Conservation (phyloP, 169 alveolate species). For the Eimeria tenella region DNA sequence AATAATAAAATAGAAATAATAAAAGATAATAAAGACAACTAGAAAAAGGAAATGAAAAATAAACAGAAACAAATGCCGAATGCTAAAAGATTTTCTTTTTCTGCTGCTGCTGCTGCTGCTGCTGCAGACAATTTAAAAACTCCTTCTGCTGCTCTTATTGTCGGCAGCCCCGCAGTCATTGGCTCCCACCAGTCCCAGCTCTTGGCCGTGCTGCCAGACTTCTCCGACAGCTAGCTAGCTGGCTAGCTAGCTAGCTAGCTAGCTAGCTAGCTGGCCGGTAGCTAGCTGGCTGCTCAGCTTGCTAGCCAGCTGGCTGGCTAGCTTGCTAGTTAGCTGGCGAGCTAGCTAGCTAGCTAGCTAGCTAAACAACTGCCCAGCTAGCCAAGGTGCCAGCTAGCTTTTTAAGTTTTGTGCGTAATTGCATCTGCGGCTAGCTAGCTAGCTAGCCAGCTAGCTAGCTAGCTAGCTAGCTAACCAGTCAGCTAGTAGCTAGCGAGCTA, state of each 20-base stretch:
- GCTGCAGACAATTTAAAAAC: slow-evolving; percentile 1
- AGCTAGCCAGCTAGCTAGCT: neutral
- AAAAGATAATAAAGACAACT: neutral
- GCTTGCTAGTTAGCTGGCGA: neutral
- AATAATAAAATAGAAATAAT: too few species aligned
- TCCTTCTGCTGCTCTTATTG: slow-evolving; percentile 45
- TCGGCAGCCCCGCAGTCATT: slow-evolving; percentile 22
- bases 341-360: neutral
- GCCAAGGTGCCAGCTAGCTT: neutral
- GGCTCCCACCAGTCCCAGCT: slow-evolving; percentile 60
- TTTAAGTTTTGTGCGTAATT: too few species aligned
- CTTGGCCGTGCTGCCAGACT: slow-evolving; percentile 43
- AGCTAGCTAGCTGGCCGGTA: neutral
- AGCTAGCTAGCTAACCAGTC: neutral
- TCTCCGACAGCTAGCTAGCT: neutral
- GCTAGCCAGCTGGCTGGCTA: neutral
- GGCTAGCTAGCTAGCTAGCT: neutral
- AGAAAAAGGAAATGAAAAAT: neutral
- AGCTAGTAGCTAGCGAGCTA: too few species aligned
- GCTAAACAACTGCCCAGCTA: neutral
- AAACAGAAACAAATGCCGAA: too few species aligned
- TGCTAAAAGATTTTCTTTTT: too few species aligned
- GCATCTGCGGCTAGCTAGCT: neutral
- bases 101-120: too few species aligned
- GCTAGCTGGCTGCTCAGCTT: too few species aligned